A percentile compares a stretch with the other conserved stretches of the same genome.
phyloP scores from a whole-genome alignment of 768 basidiomycete genomes.

The Auricularia cornea region DNA sequence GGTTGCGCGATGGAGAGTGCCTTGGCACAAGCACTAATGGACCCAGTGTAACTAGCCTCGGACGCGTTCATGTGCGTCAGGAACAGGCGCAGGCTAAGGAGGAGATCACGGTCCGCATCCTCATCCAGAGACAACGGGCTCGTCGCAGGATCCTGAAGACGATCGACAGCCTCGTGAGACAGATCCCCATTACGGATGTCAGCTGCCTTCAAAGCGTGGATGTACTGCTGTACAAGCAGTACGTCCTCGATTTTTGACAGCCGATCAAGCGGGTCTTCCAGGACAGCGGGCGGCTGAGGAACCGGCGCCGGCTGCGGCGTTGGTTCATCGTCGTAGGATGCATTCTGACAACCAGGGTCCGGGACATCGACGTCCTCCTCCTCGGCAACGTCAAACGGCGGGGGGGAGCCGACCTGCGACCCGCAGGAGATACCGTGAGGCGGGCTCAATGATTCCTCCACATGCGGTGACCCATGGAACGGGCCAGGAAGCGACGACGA shows the following conservation, averaged over 20 bases:
- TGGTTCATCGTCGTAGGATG: too few species aligned
- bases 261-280: too few species aligned
- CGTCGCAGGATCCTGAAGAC: background rate
- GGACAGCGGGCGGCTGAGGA: too few species aligned
- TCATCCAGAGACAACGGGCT: background rate
- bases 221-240: background rate
- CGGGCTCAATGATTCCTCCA: too few species aligned
- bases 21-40: background rate
- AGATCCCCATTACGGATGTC: background rate
- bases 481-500: too few species aligned
- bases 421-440: too few species aligned
- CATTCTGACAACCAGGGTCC: too few species aligned
- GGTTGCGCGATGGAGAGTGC: background rate
- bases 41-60: slow-evolving; percentile 18
- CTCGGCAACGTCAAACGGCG: too few species aligned
- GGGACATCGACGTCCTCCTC: too few species aligned
- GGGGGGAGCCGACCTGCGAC: too few species aligned
- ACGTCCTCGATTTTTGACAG: background rate
- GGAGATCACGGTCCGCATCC: slow-evolving; percentile 13
- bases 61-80: slow-evolving; percentile 23
- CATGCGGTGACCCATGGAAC: too few species aligned
- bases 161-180: background rate
- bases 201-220: background rate
- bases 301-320: too few species aligned
- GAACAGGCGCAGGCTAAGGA: slow-evolving; percentile 28